Percentiles rank a stretch among this genome's conserved stretches.
Conservation (phyloP, 208 protist species). For the Wallacemonas sp. region DNA sequence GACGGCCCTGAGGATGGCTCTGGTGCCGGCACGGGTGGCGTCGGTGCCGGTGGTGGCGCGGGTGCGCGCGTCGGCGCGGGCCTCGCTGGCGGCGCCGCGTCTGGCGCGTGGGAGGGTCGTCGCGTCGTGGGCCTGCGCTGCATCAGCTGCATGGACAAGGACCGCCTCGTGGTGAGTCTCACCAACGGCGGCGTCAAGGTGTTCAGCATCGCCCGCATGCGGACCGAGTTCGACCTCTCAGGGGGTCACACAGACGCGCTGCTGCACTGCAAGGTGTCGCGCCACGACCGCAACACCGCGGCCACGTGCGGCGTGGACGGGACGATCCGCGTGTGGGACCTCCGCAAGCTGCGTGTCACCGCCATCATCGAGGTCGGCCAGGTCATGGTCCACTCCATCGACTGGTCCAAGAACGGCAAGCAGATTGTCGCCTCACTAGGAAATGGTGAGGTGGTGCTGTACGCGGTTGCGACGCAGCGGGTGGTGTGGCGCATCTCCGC, state of each 20-base stretch:
- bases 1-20: not conserved
- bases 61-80: not conserved
- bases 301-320: conserved; percentile 85
- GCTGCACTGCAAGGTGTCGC: conserved; percentile 70
- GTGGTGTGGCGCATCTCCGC: conserved; percentile 63
- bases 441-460: conserved; percentile 78
- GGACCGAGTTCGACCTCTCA: conserved; percentile 52
- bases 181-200: conserved; percentile 72
- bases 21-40: not conserved
- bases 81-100: not conserved
- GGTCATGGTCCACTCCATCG: conserved; percentile 74
- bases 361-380: conserved; percentile 56
- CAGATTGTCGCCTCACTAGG: conserved; percentile 67
- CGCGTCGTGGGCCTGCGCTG: conserved; percentile 37
- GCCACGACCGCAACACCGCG: conserved; percentile 76
- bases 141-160: conserved; percentile 46
- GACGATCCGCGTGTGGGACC: conserved; percentile 86
- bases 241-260: conserved; percentile 84
- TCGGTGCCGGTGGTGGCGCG: not conserved
- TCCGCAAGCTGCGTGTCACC: conserved; percentile 48
- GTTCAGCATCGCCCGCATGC: conserved; percentile 62
- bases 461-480: conserved; percentile 60
- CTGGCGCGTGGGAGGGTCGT: not conserved
- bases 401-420: conserved; percentile 87
- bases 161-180: conserved; percentile 61